Evolutionary conservation across 176 grass and related monocot genomes (phyloP), one percentile per base, ranked within the genome.

Genomic region (Oryza glaberrima): DNA sequence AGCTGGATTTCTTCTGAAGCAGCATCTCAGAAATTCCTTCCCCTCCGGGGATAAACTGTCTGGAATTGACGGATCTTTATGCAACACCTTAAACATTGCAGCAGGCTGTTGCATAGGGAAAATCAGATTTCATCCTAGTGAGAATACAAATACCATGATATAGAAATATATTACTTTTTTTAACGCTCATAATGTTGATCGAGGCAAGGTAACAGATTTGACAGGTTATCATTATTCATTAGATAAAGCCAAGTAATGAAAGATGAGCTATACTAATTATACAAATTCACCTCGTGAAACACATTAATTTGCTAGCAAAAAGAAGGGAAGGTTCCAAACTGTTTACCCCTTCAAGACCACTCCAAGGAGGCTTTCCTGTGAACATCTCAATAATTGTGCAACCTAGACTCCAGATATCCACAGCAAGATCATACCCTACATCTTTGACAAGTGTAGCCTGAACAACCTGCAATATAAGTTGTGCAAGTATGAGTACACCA

Each of bases 321-420:
- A 36, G 51, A 19, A 11, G 45, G 17, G 61, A 45, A 83, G 26
- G 49, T 67, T 48, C 88, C 41, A 43, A 89, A 76, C 20, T 60
- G 72, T 74, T 89, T 96, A 96, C 94, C 89, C 91, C 94, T 94
- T 97, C 94, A 91, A 97, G 89, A 83, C 91, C 94, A 60, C 81
- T 91, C 94, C 94, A 97, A 81, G 94, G 94, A 84, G 90, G 94
- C 84, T 92, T 94, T 49, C 94, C 89, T 5, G 94, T 97, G 68
- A 94, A 97, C 94, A 97, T 97, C 81, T 97, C 94, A 25, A 97
- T 97, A 11, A 97, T 90, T 84, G 94, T 97, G 64, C 94, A 97
- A 70, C 94, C 94, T 17, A 97, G 86, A 78, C 94, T 97, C 94
- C 91, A 97, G 72, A 97, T 97, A 78, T 97, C 94, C 34, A 97